Conservation (phyloP, 805 yeast species). For the Candida taoyuanica region DNA sequence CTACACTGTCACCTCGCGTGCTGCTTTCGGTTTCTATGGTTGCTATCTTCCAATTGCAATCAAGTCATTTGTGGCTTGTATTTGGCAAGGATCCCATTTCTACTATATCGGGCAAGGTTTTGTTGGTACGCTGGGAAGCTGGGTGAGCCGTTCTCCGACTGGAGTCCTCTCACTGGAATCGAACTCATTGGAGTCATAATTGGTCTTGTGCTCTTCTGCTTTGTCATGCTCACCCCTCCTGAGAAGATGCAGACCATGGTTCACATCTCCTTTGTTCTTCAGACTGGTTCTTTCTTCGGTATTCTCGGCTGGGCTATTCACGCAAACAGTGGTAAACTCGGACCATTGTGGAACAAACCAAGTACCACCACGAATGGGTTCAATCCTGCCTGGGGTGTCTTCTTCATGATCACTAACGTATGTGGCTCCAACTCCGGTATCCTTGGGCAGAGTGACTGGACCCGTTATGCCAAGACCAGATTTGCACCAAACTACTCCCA, state of each 20-base stretch:
- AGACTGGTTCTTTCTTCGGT: conserved; percentile 29
- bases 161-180: conserved; percentile 10
- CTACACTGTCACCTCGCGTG: conserved; percentile 34
- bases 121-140: conserved; percentile 30
- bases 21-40: conserved; percentile 34
- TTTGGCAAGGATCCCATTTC: conserved; percentile 38
- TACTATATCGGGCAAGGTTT: conserved; percentile 34
- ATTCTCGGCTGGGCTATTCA: conserved; percentile 28
- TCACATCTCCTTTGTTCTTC: conserved; percentile 24
- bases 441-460: conserved; percentile 32
- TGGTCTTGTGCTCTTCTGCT: conserved; percentile 37
- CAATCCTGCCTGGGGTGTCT: conserved; percentile 28
- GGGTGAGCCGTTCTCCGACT: conserved; percentile 11
- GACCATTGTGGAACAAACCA: conserved; percentile 16
- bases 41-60: conserved; percentile 33
- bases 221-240: conserved; percentile 30
- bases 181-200: conserved; percentile 31
- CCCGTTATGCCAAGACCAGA: conserved; percentile 28
- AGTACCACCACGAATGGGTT: conserved; percentile 24
- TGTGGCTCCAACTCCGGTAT: conserved; percentile 29
- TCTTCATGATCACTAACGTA: conserved; percentile 15
- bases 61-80: conserved; percentile 32
- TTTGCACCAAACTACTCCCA: conserved; percentile 26
- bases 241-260: conserved; percentile 28
- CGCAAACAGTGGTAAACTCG: conserved; percentile 27